phyloP scores from a whole-genome alignment of 495 filamentous ascomycete genomes.

The Podospora bellae-mahoneyi region DNA sequence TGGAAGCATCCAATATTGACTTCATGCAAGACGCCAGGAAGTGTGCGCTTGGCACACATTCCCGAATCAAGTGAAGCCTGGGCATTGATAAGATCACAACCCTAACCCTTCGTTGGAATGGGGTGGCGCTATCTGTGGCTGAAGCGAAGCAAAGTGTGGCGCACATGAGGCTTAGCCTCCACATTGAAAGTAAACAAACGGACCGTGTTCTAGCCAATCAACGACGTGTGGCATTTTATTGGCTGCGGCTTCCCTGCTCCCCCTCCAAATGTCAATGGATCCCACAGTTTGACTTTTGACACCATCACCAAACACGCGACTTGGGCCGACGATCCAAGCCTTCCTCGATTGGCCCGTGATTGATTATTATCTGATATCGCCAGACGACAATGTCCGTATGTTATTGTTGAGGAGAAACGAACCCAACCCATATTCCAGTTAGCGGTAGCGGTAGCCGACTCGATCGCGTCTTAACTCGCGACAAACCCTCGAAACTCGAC shows the following conservation, averaged over 20 bases:
- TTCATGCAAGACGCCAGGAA: neutral
- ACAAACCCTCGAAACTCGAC: constrained; percentile 8
- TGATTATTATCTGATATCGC: neutral
- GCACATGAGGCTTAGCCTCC: neutral
- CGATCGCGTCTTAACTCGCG: constrained; percentile 3
- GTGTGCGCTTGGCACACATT: neutral
- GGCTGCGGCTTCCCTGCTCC: constrained; percentile 14
- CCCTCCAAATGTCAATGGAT: constrained; percentile 7
- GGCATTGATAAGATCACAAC: neutral
- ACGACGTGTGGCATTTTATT: constrained; percentile 6
- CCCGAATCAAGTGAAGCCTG: neutral
- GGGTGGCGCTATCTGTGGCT: neutral
- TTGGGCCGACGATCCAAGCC: neutral
- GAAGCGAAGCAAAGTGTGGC: neutral
- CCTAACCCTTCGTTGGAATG: neutral
- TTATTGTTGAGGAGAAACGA: neutral
- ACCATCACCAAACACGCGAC: constrained; percentile 5
- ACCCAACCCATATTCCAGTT: neutral
- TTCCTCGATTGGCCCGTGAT: neutral
- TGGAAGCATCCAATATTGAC: neutral
- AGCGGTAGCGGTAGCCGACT: neutral
- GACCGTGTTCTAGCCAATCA: constrained; percentile 23
- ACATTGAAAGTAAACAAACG: constrained; percentile 34
- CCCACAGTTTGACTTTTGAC: constrained; percentile 1
- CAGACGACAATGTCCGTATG: neutral